Evolutionary conservation across 106 monocot genomes (phyloP).

Genomic region (Dioscorea dumetorum): DNA sequence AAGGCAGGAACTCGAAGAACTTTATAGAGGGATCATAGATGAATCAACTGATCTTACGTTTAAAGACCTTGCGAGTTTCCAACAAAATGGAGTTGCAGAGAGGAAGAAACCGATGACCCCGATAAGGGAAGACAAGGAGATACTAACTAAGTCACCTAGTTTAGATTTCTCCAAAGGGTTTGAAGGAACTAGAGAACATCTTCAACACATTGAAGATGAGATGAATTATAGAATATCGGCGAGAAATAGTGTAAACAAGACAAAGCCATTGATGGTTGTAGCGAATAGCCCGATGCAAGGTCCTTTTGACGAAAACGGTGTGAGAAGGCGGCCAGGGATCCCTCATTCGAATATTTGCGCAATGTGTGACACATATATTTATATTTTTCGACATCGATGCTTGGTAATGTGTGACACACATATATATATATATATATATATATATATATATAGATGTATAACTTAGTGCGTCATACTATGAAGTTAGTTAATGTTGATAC

Average conservation of each 20-base stretch:
- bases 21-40: not conserved
- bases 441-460: no score
- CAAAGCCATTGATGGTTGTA: not conserved
- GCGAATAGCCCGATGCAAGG: not conserved
- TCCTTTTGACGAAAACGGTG: not conserved
- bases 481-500: no score
- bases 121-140: not conserved
- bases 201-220: not conserved
- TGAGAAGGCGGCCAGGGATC: constrained; percentile 10
- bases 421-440: no score
- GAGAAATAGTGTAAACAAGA: not conserved
- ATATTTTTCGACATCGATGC: constrained; percentile 8
- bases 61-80: not conserved
- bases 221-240: not conserved
- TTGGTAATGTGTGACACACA: constrained; percentile 1
- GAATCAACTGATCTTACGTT: not conserved
- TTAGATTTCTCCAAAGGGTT: not conserved
- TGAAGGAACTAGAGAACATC: not conserved
- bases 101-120: not conserved
- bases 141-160: not conserved
- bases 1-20: constrained; percentile 1
- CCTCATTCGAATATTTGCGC: constrained; percentile 15
- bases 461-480: no score
- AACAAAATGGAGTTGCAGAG: not conserved
- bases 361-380: constrained; percentile 7